Evolutionary conservation across 1,284 basidiomycete species (phyloP).

Genomic region (Afroboletus lepidellus): DNA sequence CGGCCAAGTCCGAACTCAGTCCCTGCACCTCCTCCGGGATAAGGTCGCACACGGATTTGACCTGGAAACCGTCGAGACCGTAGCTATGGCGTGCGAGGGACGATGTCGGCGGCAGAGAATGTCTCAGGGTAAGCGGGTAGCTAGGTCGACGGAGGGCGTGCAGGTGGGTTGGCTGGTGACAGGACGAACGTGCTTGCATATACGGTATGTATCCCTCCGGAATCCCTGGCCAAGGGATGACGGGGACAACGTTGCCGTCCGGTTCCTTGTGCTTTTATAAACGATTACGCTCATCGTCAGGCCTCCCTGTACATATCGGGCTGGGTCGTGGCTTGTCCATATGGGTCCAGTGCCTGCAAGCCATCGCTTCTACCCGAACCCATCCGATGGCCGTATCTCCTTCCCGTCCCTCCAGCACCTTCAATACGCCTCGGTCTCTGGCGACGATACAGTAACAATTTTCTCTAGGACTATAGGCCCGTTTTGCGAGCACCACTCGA

Average conservation of each 20-base stretch:
- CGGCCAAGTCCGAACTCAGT: conserved; percentile 35
- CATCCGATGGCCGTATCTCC: conserved; percentile 14
- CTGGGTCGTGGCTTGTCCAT: conserved; percentile 10
- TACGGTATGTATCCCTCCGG: conserved; percentile 13
- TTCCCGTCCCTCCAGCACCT: conserved; percentile 1
- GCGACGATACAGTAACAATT: conserved; percentile 2
- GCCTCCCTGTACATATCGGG: conserved; percentile 32
- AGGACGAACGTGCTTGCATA: conserved; percentile 38
- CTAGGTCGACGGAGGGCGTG: conserved; percentile 13
- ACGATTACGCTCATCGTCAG: conserved; percentile 20
- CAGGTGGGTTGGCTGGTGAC: conserved; percentile 14
- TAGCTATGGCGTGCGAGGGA: conserved; percentile 20
- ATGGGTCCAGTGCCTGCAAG: conserved; percentile 13
- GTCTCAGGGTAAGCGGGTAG: conserved; percentile 13
- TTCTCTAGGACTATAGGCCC: background rate
- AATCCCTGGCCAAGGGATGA: conserved; percentile 14
- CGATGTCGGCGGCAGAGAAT: conserved; percentile 12
- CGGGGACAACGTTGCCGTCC: conserved; percentile 9
- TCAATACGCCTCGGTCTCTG: background rate
- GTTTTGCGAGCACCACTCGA: conserved; percentile 1
- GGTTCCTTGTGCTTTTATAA: conserved; percentile 32
- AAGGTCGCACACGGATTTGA: conserved; percentile 30
- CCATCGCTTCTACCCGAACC: conserved; percentile 13
- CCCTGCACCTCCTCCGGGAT: conserved; percentile 33
- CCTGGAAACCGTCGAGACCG: conserved; percentile 1